Percentiles rank a stretch among this genome's conserved stretches.
These are phyloP conservation scores for Xylaria cubensis DNA, from an alignment of 495 filamentous ascomycete species.

Conservation along the genomic window DNA sequence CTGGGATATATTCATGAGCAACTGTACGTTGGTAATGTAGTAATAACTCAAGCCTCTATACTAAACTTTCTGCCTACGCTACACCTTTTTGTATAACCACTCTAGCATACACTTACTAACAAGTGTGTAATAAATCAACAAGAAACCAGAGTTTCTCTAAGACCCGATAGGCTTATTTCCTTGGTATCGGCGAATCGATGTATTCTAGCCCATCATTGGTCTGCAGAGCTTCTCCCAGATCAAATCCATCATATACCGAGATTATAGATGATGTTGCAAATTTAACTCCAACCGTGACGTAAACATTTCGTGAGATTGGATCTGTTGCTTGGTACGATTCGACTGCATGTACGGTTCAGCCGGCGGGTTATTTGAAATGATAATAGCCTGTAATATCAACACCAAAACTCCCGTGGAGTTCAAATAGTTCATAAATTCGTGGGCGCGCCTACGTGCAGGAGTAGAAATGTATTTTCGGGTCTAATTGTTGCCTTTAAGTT, in stretches of 20 bases:
- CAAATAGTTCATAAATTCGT: neutral
- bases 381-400: conserved; percentile 12
- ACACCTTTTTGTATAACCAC: neutral
- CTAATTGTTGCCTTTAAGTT: too few species aligned
- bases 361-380: conserved; percentile 8
- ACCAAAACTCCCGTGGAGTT: neutral
- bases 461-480: neutral
- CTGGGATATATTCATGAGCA: neutral
- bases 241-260: neutral
- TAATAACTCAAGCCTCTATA: neutral
- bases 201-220: neutral
- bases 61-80: neutral
- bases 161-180: neutral
- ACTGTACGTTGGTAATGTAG: neutral
- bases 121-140: neutral
- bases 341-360: conserved; percentile 13
- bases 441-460: neutral
- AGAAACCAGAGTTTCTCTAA: neutral
- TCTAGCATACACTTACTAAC: neutral
- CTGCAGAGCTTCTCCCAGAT: neutral
- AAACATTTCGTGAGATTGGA: neutral
- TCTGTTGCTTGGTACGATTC: neutral
- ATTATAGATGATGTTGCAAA: conserved; percentile 9
- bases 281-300: conserved; percentile 18
- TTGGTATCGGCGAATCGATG: neutral